These are phyloP conservation scores for Suillus placidus DNA, from an alignment of 768 basidiomycete genomes.

Conservation along the genomic window DNA sequence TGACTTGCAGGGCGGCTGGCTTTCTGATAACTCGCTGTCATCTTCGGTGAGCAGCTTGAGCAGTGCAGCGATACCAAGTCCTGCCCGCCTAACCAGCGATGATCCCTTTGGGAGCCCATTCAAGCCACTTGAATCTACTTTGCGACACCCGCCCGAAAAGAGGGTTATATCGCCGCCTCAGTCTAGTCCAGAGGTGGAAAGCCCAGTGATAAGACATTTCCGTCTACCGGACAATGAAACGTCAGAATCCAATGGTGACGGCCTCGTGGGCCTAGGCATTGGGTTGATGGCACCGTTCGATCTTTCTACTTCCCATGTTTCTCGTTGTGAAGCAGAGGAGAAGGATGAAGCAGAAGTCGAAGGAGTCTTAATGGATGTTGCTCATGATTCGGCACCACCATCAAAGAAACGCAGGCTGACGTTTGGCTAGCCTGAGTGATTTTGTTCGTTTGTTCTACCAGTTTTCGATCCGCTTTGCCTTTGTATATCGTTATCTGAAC, in stretches of 20 bases:
- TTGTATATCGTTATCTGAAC: slow-evolving; percentile 9
- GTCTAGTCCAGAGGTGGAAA: slow-evolving; percentile 43
- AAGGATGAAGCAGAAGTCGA: slow-evolving; percentile 40
- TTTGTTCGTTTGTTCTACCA: neutral
- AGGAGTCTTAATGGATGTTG: slow-evolving; percentile 24
- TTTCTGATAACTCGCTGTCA: slow-evolving; percentile 34
- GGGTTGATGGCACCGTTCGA: slow-evolving; percentile 58
- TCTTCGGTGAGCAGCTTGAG: slow-evolving; percentile 23
- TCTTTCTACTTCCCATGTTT: slow-evolving; percentile 36
- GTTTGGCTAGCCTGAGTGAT: slow-evolving; percentile 15
- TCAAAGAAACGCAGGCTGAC: slow-evolving; percentile 54
- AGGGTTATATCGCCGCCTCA: slow-evolving; percentile 19
- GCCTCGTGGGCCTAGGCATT: slow-evolving; percentile 41
- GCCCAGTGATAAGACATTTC: slow-evolving; percentile 49
- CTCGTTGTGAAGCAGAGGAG: slow-evolving; percentile 19
- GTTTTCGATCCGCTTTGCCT: slow-evolving; percentile 9
- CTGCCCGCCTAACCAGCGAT: slow-evolving; percentile 32
- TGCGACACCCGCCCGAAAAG: slow-evolving; percentile 9
- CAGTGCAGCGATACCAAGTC: slow-evolving; percentile 20
- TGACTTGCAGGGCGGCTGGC: slow-evolving; percentile 31
- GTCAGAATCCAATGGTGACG: slow-evolving; percentile 34
- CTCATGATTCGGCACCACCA: slow-evolving; percentile 42
- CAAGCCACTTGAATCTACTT: slow-evolving; percentile 30
- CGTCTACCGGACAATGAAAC: slow-evolving; percentile 25
- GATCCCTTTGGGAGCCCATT: slow-evolving; percentile 55